These are phyloP conservation scores for Amanita exitialis DNA, from an alignment of 768 basidiomycete genomes.

Conservation along the genomic window DNA sequence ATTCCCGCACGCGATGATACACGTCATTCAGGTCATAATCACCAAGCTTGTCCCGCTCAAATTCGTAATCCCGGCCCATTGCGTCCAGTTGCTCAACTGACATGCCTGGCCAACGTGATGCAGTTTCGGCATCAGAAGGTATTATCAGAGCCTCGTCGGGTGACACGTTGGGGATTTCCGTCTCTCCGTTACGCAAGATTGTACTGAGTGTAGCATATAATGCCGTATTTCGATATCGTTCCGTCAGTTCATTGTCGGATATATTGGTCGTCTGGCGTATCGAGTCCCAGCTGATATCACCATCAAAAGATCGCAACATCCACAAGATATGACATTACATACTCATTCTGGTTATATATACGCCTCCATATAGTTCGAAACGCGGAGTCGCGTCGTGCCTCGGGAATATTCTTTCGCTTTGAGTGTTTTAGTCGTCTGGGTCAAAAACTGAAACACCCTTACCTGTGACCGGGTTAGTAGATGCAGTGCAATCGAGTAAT, in stretches of 20 bases:
- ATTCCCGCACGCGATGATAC: constrained; percentile 51
- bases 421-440: not conserved
- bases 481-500: constrained; percentile 62
- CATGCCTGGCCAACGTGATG: constrained; percentile 67
- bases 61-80: constrained; percentile 47
- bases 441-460: not conserved
- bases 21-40: constrained; percentile 51
- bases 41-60: constrained; percentile 50
- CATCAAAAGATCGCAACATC: not conserved
- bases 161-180: constrained; percentile 39
- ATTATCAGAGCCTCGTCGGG: constrained; percentile 50
- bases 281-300: constrained; percentile 53
- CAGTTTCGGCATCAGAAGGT: constrained; percentile 50
- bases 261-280: constrained; percentile 68
- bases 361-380: constrained; percentile 79
- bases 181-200: constrained; percentile 30
- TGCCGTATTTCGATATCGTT: constrained; percentile 64
- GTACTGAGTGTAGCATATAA: constrained; percentile 56
- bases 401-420: constrained; percentile 48
- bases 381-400: constrained; percentile 56
- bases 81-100: constrained; percentile 54
- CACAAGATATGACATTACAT: constrained; percentile 10
- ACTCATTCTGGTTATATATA: constrained; percentile 87
- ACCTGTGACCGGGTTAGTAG: constrained; percentile 51
- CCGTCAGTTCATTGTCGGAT: constrained; percentile 67